Conservation (phyloP, 805 yeast genomes). For the Torulaspora microellipsoides region DNA sequence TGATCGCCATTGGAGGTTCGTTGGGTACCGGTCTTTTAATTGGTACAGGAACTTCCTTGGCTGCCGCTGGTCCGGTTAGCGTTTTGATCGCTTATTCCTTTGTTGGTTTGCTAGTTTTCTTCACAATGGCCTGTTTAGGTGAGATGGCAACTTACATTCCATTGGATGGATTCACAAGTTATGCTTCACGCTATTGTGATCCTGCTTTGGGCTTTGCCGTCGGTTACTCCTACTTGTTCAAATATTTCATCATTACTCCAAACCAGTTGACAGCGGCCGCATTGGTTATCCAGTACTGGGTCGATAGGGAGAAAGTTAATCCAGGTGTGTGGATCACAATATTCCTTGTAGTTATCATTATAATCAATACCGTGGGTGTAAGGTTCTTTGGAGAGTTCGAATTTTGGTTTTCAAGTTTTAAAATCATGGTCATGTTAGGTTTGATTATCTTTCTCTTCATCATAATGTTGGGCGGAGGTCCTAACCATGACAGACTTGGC, state of each 20-base stretch:
- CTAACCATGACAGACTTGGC: slow-evolving; percentile 67
- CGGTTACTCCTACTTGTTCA: slow-evolving; percentile 43
- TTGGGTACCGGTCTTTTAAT: slow-evolving; percentile 76
- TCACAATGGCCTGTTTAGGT: slow-evolving; percentile 64
- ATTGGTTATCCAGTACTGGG: slow-evolving; percentile 45
- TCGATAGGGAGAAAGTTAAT: slow-evolving; percentile 36
- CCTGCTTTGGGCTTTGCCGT: slow-evolving; percentile 45
- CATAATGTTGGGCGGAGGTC: slow-evolving; percentile 75
- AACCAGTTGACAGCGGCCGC: slow-evolving; percentile 45
- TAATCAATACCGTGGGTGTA: slow-evolving; percentile 37
- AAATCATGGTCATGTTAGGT: slow-evolving; percentile 63
- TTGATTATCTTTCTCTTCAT: slow-evolving; percentile 58
- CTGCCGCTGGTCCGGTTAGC: slow-evolving; percentile 60
- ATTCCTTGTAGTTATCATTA: slow-evolving; percentile 36
- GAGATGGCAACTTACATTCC: slow-evolving; percentile 68
- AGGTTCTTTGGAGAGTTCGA: slow-evolving; percentile 45
- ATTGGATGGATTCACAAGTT: slow-evolving; percentile 61
- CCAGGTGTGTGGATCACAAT: slow-evolving; percentile 45
- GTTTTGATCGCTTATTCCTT: slow-evolving; percentile 57
- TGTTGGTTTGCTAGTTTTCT: slow-evolving; percentile 67
- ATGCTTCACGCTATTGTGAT: slow-evolving; percentile 48
- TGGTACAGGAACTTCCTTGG: slow-evolving; percentile 68
- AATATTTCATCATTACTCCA: slow-evolving; percentile 47
- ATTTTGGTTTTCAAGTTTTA: slow-evolving; percentile 52
- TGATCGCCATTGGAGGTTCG: slow-evolving; percentile 82